Evolutionary conservation across 1,284 basidiomycete species (phyloP), one percentile per base, ranked within the genome.

Genomic region (Fomes fomentarius): DNA sequence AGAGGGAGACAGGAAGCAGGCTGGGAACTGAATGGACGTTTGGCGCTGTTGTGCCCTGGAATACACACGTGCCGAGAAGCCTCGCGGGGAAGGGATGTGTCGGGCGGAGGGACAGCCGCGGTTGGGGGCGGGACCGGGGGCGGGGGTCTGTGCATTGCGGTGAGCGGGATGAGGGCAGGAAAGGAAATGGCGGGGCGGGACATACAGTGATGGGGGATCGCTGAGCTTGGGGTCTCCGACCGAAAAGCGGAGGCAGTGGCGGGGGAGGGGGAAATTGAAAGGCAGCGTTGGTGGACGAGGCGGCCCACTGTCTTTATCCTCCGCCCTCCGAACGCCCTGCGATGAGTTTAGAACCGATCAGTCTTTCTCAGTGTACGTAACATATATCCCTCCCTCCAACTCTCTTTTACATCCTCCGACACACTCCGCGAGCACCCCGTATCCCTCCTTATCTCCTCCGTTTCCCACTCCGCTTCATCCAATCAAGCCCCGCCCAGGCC

Each of bases 141-240:
- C 39, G 33, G 55, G 54, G 59, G 37, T 17, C 48, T 41, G 51
- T 48, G 12, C 37, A 38, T 28, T 8, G 38, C 53, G 48, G 51
- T 38, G 37, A 52, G 54, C 55, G 52, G 51, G 54, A 47, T 47
- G 57, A 48, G 42, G 58, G 50, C 52, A 47, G 43, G 59, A 51
- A 15, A 52, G 15, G 31, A 33, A 46, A 40, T 52, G 30, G 45
- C 54, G 45, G 38, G 47, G 43, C 47, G 40, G 40, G 34, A 52
- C 21, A 33, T 55, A 59, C 12, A 38, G 50, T 51, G 54, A 39
- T 39, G 33, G 44, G 57, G 38, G 45, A 42, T 66, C 65, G 67
- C 67, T 69, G 66, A 67, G 67, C 56, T 63, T 49, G 54, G 54
- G 54, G 61, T 58, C 68, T 66, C 67, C 65, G 68, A 69, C 65